Conservation (phyloP, 2,329 filamentous ascomycete species). For the Diplocarpon rosae region DNA sequence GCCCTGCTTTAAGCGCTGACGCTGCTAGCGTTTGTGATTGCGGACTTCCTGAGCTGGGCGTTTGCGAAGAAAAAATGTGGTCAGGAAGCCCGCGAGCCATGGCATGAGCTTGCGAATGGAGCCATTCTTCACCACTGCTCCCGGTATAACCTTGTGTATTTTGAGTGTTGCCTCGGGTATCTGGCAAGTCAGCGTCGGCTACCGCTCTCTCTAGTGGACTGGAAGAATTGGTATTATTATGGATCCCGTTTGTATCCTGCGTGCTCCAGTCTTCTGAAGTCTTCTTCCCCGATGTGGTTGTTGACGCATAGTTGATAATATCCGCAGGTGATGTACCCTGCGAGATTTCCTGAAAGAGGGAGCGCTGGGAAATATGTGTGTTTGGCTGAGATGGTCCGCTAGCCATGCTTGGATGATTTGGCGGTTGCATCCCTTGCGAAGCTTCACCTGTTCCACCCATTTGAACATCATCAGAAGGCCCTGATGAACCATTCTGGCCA, state of each 20-base stretch:
- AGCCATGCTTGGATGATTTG: slow-evolving; percentile 31
- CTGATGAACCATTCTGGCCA: slow-evolving; percentile 44
- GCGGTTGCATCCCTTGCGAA: slow-evolving; percentile 38
- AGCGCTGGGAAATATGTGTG: slow-evolving; percentile 48
- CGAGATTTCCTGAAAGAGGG: slow-evolving; percentile 46
- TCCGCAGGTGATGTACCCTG: slow-evolving; percentile 47
- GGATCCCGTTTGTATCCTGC: slow-evolving; percentile 58
- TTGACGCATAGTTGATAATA: slow-evolving; percentile 74
- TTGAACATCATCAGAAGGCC: slow-evolving; percentile 43
- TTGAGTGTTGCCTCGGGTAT: slow-evolving; percentile 34
- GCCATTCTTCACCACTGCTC: slow-evolving; percentile 45
- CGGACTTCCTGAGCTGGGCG: slow-evolving; percentile 26
- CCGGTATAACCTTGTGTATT: slow-evolving; percentile 30
- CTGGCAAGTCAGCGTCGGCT: slow-evolving; percentile 33
- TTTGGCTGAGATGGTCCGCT: slow-evolving; percentile 37
- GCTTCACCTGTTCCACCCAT: slow-evolving; percentile 47
- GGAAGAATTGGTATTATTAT: slow-evolving; percentile 21
- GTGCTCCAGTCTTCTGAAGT: slow-evolving; percentile 60
- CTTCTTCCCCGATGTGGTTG: slow-evolving; percentile 74
- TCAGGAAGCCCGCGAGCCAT: slow-evolving; percentile 32
- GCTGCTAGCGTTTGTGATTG: slow-evolving; percentile 24
- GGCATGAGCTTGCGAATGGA: slow-evolving; percentile 46
- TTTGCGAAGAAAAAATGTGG: slow-evolving; percentile 20
- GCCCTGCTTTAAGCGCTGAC: slow-evolving; percentile 30
- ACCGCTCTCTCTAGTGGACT: slow-evolving; percentile 20